Conservation (phyloP, 805 yeast species). For the Grigorovia transvaalensis region DNA sequence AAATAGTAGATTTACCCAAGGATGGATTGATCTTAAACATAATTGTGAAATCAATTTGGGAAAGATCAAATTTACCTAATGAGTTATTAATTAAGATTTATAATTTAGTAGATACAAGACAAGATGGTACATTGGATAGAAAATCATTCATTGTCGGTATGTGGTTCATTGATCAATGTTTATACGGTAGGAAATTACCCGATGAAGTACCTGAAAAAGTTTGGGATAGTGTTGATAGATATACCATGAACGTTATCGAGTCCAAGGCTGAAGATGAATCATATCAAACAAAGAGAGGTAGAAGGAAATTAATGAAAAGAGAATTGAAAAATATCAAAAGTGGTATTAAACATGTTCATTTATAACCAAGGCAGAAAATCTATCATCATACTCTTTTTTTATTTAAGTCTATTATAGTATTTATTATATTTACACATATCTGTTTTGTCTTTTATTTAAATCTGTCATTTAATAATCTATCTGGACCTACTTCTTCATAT, state of each 20-base stretch:
- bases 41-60: conserved; percentile 74
- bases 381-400: neutral
- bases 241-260: conserved; percentile 9
- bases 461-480: conserved; percentile 67
- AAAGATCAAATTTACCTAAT: conserved; percentile 58
- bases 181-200: conserved; percentile 88
- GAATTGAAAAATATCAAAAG: conserved; percentile 20
- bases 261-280: conserved; percentile 7
- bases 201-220: conserved; percentile 51
- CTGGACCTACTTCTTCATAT: conserved; percentile 80
- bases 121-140: conserved; percentile 67
- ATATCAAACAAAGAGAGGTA: conserved; percentile 13
- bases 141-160: conserved; percentile 89
- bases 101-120: conserved; percentile 56
- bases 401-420: neutral
- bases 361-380: conserved; percentile 3
- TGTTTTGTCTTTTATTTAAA: conserved; percentile 44
- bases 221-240: conserved; percentile 65
- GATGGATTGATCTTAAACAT: conserved; percentile 30
- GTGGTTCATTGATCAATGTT: conserved; percentile 95
- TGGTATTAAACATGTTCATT: conserved; percentile 21
- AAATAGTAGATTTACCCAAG: conserved; percentile 11
- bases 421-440: neutral
- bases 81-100: conserved; percentile 54
- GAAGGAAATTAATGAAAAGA: conserved; percentile 14